These are phyloP conservation scores for Dipodascopsis tothii DNA, from an alignment of 805 yeast genomes.

Conservation along the genomic window DNA sequence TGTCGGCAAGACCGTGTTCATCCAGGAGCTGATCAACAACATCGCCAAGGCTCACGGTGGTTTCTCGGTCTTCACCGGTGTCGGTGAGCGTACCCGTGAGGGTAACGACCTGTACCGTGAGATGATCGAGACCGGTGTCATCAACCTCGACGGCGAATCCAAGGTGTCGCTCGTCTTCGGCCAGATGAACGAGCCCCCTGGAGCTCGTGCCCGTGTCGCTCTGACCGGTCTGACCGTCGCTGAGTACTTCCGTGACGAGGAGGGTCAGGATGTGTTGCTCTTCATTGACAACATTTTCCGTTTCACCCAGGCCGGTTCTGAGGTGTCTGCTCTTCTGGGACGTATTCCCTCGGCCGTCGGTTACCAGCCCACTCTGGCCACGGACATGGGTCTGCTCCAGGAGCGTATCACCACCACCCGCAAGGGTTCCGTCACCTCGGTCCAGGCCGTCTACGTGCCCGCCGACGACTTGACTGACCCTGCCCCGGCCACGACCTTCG, in stretches of 20 bases:
- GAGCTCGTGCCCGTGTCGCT: constrained; percentile 99
- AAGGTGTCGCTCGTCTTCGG: constrained; percentile 99
- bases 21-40: constrained; percentile 99
- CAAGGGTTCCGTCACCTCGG: constrained; percentile 99
- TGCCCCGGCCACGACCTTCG: constrained; percentile 98
- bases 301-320: constrained; percentile 99
- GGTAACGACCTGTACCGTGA: constrained; percentile 99
- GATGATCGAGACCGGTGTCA: constrained; percentile 99
- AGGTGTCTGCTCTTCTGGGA: constrained; percentile 98
- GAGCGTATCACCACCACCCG: constrained; percentile 99
- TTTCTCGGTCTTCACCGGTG: constrained; percentile 99
- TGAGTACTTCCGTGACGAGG: constrained; percentile 99
- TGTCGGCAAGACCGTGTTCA: constrained; percentile 99
- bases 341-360: constrained; percentile 99
- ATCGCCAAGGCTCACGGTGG: constrained; percentile 99
- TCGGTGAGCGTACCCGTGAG: constrained; percentile 99
- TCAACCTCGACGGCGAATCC: constrained; percentile 98
- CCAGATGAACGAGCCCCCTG: constrained; percentile 99
- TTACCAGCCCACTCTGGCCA: constrained; percentile 99
- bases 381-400: constrained; percentile 99
- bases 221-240: constrained; percentile 99
- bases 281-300: constrained; percentile 99
- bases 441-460: constrained; percentile 99
- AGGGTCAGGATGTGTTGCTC: constrained; percentile 99
- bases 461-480: constrained; percentile 99